A percentile compares a stretch with the other conserved stretches of the same genome.
Conservation (phyloP, 1,284 basidiomycete species). For the Cerrena zonata region DNA sequence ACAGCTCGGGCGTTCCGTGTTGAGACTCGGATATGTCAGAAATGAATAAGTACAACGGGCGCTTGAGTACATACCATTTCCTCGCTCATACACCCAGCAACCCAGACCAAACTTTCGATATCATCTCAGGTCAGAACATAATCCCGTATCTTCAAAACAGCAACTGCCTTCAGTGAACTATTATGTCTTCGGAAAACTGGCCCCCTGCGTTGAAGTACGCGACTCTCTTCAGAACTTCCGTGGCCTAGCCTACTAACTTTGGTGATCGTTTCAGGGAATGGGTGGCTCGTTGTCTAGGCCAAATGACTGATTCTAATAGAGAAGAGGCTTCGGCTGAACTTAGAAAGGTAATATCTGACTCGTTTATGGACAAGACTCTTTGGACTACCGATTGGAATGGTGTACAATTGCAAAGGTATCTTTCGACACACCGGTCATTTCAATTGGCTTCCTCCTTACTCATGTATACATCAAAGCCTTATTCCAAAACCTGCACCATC, state of each 20-base stretch:
- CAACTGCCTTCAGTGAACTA: too few relatives aligned
- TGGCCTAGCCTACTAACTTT: slow-evolving; percentile 3
- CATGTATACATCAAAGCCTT: slow-evolving; percentile 38
- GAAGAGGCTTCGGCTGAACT: slow-evolving; percentile 74
- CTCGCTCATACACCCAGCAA: too few relatives aligned
- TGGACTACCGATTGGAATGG: slow-evolving; percentile 86
- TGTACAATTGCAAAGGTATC: slow-evolving; percentile 74
- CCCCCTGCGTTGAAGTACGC: slow-evolving; percentile 35
- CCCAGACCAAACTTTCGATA: too few relatives aligned
- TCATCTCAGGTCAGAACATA: too few relatives aligned
- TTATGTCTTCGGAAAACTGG: slow-evolving; percentile 36
- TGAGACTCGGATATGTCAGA: too few relatives aligned
- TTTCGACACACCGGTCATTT: too few relatives aligned
- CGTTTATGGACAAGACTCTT: slow-evolving; percentile 71
- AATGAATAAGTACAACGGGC: too few relatives aligned
- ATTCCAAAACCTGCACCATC: slow-evolving; percentile 54
- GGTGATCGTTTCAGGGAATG: slow-evolving; percentile 53
- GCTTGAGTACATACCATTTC: too few relatives aligned
- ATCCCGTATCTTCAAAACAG: too few relatives aligned
- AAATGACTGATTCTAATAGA: slow-evolving; percentile 74
- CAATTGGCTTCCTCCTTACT: not conserved
- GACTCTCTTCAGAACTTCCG: not conserved
- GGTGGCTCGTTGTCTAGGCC: slow-evolving; percentile 76
- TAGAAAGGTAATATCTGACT: slow-evolving; percentile 81
- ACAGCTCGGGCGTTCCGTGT: too few relatives aligned